Evolutionary conservation across 345 rosid species (phyloP).

Genomic region (Euphorbia tirucalli): DNA sequence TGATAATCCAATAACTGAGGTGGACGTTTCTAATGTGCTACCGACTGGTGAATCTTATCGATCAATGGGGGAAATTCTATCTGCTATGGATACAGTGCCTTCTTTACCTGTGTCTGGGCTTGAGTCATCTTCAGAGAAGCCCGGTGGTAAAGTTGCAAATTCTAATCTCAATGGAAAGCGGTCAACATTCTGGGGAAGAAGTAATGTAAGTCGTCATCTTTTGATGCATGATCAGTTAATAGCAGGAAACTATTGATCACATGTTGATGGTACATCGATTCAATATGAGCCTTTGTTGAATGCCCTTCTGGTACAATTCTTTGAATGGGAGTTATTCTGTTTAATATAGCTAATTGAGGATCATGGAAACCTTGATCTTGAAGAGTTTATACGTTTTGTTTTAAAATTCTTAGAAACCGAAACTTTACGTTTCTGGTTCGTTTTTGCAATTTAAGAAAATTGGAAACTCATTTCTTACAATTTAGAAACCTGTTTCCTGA

Average conservation of each 20-base stretch:
- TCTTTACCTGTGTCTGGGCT: slow-evolving; percentile 48
- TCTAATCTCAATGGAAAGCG: slow-evolving; percentile 61
- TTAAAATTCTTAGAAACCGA: too few species aligned
- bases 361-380: too few species aligned
- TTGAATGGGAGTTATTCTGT: not conserved
- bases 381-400: too few species aligned
- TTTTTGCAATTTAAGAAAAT: too few species aligned
- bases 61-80: slow-evolving; percentile 70
- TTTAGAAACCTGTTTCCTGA: too few species aligned
- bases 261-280: slow-evolving; percentile 1
- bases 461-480: too few species aligned
- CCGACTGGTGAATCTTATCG: slow-evolving; percentile 65
- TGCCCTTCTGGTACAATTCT: not conserved
- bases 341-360: not conserved
- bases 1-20: slow-evolving; percentile 44
- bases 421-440: too few species aligned
- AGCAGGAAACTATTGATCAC: not conserved
- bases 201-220: slow-evolving; percentile 54
- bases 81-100: slow-evolving; percentile 57
- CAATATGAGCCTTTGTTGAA: not conserved
- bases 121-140: slow-evolving; percentile 63
- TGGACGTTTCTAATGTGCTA: slow-evolving; percentile 42
- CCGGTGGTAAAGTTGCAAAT: slow-evolving; percentile 53
- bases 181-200: slow-evolving; percentile 90
- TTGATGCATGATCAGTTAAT: slow-evolving; percentile 10